Evolutionary conservation across 2,329 filamentous ascomycete species (phyloP), one percentile per base, ranked within the genome.

Genomic region (Penicillium hesseltinei): DNA sequence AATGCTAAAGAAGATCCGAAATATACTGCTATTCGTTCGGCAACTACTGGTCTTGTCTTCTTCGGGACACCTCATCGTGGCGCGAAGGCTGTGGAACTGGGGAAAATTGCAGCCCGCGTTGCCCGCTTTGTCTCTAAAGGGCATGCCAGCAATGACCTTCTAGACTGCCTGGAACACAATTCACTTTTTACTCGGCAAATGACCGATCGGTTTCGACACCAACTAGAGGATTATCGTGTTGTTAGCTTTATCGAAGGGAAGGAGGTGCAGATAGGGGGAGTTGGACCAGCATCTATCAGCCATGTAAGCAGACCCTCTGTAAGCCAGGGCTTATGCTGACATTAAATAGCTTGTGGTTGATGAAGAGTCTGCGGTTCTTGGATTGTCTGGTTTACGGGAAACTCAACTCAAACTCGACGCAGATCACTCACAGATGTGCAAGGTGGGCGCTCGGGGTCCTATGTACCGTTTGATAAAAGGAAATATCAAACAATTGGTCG

Each of bases 361-460:
- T 31, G 72, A 73, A 59, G 68, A 73, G 31, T 74, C 72, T 0
- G 71, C 72, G 8, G 62, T 74, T 7, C 66, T 74, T 6, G 71
- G 72, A 9, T 56, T 72, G 4, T 69, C 69, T 7, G 70, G 70
- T 1, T 61, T 72, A 35, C 69, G 71, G 10, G 71, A 73, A 56
- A 73, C 71, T 2, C 71, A 71, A 10, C 59, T 73, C 7, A 73
- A 73, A 29, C 68, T 72, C 4, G 71, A 73, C 40, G 71, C 71
- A 19, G 70, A 73, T 54, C 71, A 73, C 55, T 72, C 69, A 3
- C 66, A 71, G 49, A 73, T 73, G 71, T 73, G 71, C 61, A 73
- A 72, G 51, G 59, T 71, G 5, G 61, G 63, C 46, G 43, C 53
- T 10, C 63, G 67, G 1, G 70, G 70, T 3, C 62, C 70, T 0